These are phyloP conservation scores for Lactifluus echinatus DNA, from an alignment of 768 basidiomycete genomes.

Conservation along the genomic window DNA sequence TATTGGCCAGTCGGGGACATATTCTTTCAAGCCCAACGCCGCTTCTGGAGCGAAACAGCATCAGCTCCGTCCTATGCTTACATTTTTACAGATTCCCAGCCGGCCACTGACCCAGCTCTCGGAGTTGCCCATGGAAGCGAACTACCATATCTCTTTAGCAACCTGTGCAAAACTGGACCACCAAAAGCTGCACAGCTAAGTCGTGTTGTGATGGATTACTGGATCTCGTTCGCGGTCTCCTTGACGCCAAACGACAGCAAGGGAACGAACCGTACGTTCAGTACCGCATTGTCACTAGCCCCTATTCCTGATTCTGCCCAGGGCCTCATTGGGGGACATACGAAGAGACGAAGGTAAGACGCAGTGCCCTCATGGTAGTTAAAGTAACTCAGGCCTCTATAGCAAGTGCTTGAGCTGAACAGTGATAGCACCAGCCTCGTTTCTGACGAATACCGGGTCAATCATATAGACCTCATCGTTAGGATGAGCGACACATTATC, in stretches of 20 bases:
- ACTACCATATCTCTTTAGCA: conserved; percentile 20
- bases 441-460: conserved; percentile 2
- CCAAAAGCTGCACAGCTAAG: conserved; percentile 24
- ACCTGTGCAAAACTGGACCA: not conserved
- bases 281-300: not conserved
- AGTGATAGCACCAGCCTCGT: not conserved
- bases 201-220: conserved; percentile 35
- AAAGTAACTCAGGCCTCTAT: not conserved
- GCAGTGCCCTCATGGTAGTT: not conserved
- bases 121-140: conserved; percentile 21
- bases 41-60: conserved; percentile 35
- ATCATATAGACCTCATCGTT: conserved; percentile 3
- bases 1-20: conserved; percentile 31
- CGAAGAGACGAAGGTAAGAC: not conserved
- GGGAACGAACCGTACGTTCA: conserved; percentile 28
- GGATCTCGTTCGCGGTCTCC: conserved; percentile 39
- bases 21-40: conserved; percentile 32
- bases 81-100: conserved; percentile 34
- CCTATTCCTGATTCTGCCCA: not conserved
- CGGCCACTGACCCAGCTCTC: conserved; percentile 5
- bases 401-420: conserved; percentile 12
- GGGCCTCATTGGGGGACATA: not conserved
- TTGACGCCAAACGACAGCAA: conserved; percentile 38
- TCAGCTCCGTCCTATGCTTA: conserved; percentile 34
- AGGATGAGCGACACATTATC: conserved; percentile 1